These are phyloP conservation scores for Akanthomyces dipterigenus DNA, from an alignment of 2,329 filamentous ascomycete genomes.

Conservation along the genomic window DNA sequence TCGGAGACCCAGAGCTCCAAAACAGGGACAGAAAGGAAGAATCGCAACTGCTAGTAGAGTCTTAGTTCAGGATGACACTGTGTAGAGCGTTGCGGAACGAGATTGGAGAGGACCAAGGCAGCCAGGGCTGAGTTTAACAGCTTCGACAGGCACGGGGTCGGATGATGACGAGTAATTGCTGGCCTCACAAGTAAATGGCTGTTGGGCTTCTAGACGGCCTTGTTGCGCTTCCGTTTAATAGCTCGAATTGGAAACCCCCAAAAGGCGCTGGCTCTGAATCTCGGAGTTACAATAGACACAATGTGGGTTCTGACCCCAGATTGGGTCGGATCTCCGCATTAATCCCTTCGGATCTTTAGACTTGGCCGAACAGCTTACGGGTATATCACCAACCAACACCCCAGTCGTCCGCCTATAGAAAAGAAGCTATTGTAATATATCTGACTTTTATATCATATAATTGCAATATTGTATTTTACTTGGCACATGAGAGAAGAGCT, in stretches of 20 bases:
- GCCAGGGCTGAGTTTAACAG: neutral
- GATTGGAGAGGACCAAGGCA: neutral
- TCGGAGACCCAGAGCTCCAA: accelerated
- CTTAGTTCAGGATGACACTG: neutral
- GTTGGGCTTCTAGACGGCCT: neutral
- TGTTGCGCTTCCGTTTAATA: neutral
- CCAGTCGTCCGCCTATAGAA: neutral
- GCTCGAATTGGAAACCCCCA: neutral
- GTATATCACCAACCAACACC: neutral
- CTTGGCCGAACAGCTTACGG: neutral
- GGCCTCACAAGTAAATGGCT: neutral
- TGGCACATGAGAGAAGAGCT: too few relatives aligned
- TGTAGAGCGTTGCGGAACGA: neutral
- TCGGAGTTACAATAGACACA: neutral
- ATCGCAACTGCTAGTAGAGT: too few relatives aligned
- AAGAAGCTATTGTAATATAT: neutral
- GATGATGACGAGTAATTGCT: too few relatives aligned
- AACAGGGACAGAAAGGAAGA: neutral
- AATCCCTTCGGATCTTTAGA: neutral
- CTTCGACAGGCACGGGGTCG: too few relatives aligned
- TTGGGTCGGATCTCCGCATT: slow-evolving; percentile 4
- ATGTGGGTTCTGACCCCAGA: neutral
- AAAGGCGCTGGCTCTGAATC: neutral
- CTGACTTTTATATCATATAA: neutral
- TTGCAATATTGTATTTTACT: neutral